Conservation (phyloP, 2,329 filamentous ascomycete species). For the Verticillium isaacii region DNA sequence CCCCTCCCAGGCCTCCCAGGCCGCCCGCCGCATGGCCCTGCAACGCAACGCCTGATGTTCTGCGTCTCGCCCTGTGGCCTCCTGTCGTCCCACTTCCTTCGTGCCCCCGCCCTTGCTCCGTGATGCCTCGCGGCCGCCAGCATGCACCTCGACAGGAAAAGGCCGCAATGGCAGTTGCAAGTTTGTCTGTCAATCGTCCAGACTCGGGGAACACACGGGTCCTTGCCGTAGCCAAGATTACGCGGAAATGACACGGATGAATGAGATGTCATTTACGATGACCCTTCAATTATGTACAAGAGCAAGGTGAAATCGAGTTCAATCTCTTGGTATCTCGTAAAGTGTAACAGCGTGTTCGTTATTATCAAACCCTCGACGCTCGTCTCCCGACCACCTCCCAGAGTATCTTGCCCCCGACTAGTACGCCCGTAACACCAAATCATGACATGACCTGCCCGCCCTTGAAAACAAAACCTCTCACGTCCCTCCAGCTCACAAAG, state of each 20-base stretch:
- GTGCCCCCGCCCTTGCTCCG: not conserved
- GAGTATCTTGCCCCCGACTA: not conserved
- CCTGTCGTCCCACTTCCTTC: not conserved
- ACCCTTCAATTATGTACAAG: too few relatives aligned
- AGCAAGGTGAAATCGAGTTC: not conserved
- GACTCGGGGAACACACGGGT: not conserved
- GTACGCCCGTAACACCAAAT: not conserved
- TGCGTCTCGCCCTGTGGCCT: not conserved
- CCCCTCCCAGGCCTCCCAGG: not conserved
- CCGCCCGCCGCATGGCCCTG: not conserved
- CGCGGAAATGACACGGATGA: not conserved
- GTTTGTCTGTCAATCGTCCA: not conserved
- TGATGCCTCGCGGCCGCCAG: not conserved
- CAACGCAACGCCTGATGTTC: not conserved
- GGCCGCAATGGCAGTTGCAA: not conserved
- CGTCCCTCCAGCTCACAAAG: slow-evolving; percentile 47
- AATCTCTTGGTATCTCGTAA: not conserved
- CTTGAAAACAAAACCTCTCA: not conserved
- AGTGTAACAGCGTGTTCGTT: not conserved
- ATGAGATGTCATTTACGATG: not conserved
- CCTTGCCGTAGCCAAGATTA: not conserved
- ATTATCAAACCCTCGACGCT: not conserved
- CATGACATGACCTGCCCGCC: not conserved
- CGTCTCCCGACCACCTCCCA: not conserved
- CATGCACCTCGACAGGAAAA: not conserved